These are phyloP conservation scores for Ascochyta pisi DNA, from an alignment of 2,329 filamentous ascomycete genomes.

Conservation along the genomic window DNA sequence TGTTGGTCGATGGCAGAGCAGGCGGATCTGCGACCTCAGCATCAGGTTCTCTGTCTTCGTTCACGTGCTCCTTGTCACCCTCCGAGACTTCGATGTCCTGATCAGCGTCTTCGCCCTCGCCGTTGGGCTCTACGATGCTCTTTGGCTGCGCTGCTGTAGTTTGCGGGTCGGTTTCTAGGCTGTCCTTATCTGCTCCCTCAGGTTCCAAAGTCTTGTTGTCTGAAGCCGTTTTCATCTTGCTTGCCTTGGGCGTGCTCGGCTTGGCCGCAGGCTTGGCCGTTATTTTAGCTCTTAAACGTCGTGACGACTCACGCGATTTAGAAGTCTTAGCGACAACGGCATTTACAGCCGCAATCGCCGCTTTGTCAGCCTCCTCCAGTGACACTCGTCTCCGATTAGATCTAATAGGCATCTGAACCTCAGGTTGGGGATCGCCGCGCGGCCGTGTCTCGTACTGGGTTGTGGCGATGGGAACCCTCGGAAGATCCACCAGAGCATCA, in stretches of 20 bases:
- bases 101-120: background rate
- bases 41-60: background rate
- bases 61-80: background rate
- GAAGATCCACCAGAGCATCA: background rate
- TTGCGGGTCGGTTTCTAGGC: background rate
- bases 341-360: background rate
- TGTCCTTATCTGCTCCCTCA: background rate
- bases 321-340: background rate
- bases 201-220: background rate
- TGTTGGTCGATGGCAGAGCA: background rate
- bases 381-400: background rate
- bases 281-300: background rate
- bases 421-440: background rate
- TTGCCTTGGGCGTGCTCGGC: background rate
- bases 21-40: background rate
- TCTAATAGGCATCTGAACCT: background rate
- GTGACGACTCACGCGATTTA: background rate
- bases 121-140: no score
- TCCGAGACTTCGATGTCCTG: background rate
- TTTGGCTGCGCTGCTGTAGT: background rate
- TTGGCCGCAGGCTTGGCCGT: background rate
- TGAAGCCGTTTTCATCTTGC: background rate
- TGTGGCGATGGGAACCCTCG: background rate
- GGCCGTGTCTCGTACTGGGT: background rate
- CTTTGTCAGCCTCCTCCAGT: background rate